phyloP scores from a whole-genome alignment of 768 basidiomycete genomes.

The Kwoniella dendrophila region DNA sequence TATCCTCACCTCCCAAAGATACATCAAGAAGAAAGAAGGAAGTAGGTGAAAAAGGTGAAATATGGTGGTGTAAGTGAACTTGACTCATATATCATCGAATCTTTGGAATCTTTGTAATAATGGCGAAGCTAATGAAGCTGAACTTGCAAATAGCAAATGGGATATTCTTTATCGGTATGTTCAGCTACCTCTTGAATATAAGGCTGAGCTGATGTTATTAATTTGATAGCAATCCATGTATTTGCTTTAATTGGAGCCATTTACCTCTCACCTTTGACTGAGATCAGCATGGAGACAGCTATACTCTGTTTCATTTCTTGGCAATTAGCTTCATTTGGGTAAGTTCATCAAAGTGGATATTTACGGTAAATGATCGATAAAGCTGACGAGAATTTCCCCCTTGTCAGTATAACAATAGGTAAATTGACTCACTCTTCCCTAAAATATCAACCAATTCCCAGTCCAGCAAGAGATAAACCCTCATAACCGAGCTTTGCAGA shows the following conservation, averaged over 20 bases:
- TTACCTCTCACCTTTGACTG: constrained; percentile 60
- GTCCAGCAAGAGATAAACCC: not conserved
- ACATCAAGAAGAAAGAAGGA: constrained; percentile 4
- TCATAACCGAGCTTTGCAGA: no score
- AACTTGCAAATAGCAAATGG: constrained; percentile 35
- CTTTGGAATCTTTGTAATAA: not conserved
- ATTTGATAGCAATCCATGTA: constrained; percentile 65
- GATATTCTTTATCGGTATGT: constrained; percentile 40
- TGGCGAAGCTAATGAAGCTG: not conserved
- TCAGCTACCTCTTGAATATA: not conserved
- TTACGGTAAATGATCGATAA: not conserved
- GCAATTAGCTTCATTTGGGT: constrained; percentile 72
- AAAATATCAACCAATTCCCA: not conserved
- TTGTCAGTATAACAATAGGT: constrained; percentile 61
- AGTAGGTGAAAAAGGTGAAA: constrained; percentile 24
- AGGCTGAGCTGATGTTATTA: constrained; percentile 59
- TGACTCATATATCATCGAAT: not conserved
- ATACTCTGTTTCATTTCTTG: constrained; percentile 64
- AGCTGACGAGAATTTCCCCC: constrained; percentile 16
- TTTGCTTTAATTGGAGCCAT: constrained; percentile 63
- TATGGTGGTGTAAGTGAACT: constrained; percentile 48
- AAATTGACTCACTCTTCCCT: not conserved
- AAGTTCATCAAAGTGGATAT: no score
- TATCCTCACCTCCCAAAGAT: not conserved
- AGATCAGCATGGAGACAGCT: constrained; percentile 60